These are phyloP conservation scores for Phytophthora litchii DNA, from an alignment of 352 stramenopile species.

Conservation along the genomic window DNA sequence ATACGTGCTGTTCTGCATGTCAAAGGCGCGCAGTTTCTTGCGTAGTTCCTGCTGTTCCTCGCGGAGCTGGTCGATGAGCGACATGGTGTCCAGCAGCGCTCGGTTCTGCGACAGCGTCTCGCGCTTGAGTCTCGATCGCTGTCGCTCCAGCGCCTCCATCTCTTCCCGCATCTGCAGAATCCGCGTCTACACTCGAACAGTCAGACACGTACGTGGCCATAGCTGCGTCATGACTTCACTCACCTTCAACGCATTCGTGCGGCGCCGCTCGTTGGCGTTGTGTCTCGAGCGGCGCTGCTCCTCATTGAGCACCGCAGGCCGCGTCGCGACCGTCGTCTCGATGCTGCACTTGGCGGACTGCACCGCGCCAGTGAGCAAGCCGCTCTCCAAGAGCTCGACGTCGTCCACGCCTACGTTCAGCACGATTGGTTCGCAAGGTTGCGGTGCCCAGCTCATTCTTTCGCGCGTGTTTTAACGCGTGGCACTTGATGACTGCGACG, in stretches of 20 bases:
- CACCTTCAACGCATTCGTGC: constrained; percentile 59
- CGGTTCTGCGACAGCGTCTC: constrained; percentile 21
- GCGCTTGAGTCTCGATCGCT: constrained; percentile 49
- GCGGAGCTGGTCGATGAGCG: constrained; percentile 54
- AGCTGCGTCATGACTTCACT: constrained; percentile 1
- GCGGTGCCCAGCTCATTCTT: constrained; percentile 27
- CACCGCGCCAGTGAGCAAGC: constrained; percentile 11
- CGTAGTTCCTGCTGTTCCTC: constrained; percentile 44
- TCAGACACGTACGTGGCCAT: background rate
- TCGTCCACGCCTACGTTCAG: constrained; percentile 17
- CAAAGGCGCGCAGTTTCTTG: constrained; percentile 38
- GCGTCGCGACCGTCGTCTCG: constrained; percentile 15
- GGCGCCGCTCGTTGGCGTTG: constrained; percentile 67
- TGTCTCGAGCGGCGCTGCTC: constrained; percentile 56
- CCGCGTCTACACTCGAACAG: constrained; percentile 29
- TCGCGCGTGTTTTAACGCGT: constrained; percentile 7
- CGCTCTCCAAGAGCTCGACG: constrained; percentile 22
- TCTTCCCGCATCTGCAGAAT: constrained; percentile 54
- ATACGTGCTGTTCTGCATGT: constrained; percentile 65
- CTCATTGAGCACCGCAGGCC: constrained; percentile 21
- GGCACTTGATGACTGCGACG: constrained; percentile 28
- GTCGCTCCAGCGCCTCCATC: constrained; percentile 47
- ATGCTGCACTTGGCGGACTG: constrained; percentile 24
- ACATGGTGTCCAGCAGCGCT: constrained; percentile 41
- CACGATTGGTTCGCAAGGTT: constrained; percentile 25